Percentiles rank a stretch among this genome's conserved stretches.
Conservation (phyloP, 2,329 filamentous ascomycete genomes). For the Fusarium sp. region DNA sequence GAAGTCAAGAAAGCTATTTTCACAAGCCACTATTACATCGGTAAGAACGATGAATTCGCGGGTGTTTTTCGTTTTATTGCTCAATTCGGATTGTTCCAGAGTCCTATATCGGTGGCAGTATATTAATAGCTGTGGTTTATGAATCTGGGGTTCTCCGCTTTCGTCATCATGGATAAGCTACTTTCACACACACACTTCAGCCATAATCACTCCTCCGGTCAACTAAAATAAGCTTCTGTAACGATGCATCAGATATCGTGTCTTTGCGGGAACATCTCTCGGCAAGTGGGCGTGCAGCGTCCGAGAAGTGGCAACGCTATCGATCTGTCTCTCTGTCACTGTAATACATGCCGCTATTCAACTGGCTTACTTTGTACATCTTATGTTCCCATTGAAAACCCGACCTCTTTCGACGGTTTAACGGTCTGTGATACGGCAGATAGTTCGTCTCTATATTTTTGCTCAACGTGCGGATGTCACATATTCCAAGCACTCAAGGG, state of each 20-base stretch:
- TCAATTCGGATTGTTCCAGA: background rate
- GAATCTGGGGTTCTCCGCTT: background rate
- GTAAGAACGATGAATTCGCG: background rate
- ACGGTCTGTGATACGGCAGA: constrained; percentile 3
- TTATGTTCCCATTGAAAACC: constrained; percentile 51
- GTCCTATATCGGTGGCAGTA: constrained; percentile 14
- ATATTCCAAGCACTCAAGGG: constrained; percentile 49
- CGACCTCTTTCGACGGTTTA: constrained; percentile 27
- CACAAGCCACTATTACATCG: background rate
- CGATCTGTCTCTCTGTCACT: constrained; percentile 51
- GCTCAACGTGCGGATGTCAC: constrained; percentile 59
- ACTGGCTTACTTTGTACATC: constrained; percentile 57
- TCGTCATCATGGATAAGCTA: constrained; percentile 21
- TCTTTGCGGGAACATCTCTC: constrained; percentile 19
- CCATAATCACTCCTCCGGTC: too few relatives aligned
- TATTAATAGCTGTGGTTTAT: background rate
- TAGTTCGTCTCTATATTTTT: constrained; percentile 54
- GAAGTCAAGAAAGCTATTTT: background rate
- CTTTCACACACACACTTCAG: background rate
- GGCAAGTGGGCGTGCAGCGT: constrained; percentile 7
- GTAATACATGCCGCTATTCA: constrained; percentile 49
- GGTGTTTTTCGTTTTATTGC: background rate
- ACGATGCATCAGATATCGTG: constrained; percentile 22
- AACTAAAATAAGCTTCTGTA: background rate
- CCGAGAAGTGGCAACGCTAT: background rate